A percentile compares a stretch with the other conserved stretches of the same genome.
Conservation (phyloP, 163 green algal species). For the Chlamydomonas reinhardtii region DNA sequence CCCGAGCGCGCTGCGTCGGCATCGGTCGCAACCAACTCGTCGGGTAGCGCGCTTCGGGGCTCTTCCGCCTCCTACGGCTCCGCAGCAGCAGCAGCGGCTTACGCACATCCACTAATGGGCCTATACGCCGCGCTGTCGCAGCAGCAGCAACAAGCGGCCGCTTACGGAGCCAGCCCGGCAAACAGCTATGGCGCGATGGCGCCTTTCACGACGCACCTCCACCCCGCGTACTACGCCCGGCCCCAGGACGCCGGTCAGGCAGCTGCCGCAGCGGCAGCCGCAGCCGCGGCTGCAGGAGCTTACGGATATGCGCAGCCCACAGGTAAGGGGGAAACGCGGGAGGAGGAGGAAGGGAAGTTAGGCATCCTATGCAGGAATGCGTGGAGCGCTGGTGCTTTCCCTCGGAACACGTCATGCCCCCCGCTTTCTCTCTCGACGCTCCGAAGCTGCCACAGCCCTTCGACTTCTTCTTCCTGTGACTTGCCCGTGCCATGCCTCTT, state of each 20-base stretch:
- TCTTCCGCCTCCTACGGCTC: background rate
- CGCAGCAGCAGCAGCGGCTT: background rate
- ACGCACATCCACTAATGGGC: conserved; percentile 2
- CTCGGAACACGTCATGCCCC: background rate
- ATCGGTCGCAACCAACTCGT: conserved; percentile 22
- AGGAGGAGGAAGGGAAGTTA: background rate
- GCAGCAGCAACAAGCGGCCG: background rate
- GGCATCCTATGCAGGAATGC: background rate
- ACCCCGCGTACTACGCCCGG: conserved; percentile 18
- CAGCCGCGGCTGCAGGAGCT: background rate
- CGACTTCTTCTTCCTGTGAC: no score
- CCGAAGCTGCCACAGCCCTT: background rate
- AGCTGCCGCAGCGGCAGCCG: conserved; percentile 7
- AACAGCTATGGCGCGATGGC: background rate
- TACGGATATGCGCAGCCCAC: conserved; percentile 21
- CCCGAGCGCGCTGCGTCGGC: conserved; percentile 17
- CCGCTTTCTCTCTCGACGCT: background rate
- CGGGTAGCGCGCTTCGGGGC: background rate
- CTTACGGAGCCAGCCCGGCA: conserved; percentile 4
- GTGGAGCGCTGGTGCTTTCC: background rate
- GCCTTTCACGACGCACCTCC: conserved; percentile 17
- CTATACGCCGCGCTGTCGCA: conserved; percentile 33
- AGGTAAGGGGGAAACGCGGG: background rate
- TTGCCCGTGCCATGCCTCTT: no score
- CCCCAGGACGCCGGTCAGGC: background rate